These are phyloP conservation scores for Cynara cardunculus DNA, from an alignment of 129 eudicot genomes.

Conservation along the genomic window DNA sequence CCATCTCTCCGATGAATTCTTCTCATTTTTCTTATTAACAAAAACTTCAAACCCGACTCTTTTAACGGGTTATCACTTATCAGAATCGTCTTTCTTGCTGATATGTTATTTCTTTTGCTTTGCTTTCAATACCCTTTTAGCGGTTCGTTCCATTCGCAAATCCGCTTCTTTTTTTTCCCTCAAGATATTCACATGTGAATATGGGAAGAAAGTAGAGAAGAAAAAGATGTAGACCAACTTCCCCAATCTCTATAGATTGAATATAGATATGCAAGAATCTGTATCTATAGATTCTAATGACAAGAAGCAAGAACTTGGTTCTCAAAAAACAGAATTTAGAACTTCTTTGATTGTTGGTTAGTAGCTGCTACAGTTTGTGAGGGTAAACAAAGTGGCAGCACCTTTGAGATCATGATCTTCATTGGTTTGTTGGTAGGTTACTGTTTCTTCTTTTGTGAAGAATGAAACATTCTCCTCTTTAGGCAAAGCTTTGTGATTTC, in stretches of 20 bases:
- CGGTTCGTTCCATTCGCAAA: constrained; percentile 4
- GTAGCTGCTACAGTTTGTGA: constrained; percentile 47
- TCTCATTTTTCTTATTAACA: neutral
- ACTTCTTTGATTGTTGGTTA: neutral
- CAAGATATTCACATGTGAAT: constrained; percentile 20
- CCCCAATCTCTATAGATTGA: constrained; percentile 5
- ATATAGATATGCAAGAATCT: constrained; percentile 6
- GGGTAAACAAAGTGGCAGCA: constrained; percentile 51
- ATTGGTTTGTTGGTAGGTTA: constrained; percentile 24
- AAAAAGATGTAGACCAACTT: constrained; percentile 14
- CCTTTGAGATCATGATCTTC: constrained; percentile 50
- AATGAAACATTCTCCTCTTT: constrained; percentile 29
- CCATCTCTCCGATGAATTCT: neutral
- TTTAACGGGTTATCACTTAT: constrained; percentile 10
- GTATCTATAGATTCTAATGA: constrained; percentile 17
- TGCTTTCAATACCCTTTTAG: constrained; percentile 5
- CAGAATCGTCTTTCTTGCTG: neutral
- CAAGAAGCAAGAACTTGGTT: constrained; percentile 23
- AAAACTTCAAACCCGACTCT: neutral
- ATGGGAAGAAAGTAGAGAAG: constrained; percentile 12
- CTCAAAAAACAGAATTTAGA: neutral
- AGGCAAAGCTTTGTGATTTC: constrained; percentile 18
- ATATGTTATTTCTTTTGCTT: constrained; percentile 9
- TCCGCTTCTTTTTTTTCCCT: constrained; percentile 17
- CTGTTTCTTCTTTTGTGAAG: constrained; percentile 33